These are phyloP conservation scores for Collybia nuda DNA, from an alignment of 768 basidiomycete genomes.

Conservation along the genomic window DNA sequence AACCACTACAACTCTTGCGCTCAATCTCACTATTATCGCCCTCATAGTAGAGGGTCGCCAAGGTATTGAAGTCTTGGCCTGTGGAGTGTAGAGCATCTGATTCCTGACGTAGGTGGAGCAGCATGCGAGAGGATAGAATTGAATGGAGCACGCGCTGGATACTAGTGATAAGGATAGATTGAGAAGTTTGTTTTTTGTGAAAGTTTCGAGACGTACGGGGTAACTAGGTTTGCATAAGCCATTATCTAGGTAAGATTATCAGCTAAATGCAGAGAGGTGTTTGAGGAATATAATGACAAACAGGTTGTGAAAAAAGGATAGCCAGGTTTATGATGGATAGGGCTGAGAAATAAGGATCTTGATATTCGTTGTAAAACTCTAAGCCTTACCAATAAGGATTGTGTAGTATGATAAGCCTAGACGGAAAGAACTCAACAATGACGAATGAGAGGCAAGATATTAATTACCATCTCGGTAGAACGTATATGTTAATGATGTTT, in stretches of 20 bases:
- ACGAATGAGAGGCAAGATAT: not conserved
- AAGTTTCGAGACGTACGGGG: too few relatives aligned
- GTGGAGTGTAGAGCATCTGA: not conserved
- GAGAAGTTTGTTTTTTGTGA: too few relatives aligned
- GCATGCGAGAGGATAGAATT: not conserved
- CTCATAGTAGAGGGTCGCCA: not conserved
- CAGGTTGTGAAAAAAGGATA: not conserved
- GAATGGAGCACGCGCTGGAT: slow-evolving; percentile 21
- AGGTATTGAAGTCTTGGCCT: not conserved
- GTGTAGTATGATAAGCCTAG: not conserved
- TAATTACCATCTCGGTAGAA: slow-evolving; percentile 1
- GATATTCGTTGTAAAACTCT: not conserved
- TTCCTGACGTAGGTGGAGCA: slow-evolving; percentile 1
- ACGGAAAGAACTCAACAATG: not conserved
- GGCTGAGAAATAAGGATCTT: not conserved
- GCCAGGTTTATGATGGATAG: not conserved
- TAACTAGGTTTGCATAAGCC: too few relatives aligned
- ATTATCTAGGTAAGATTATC: too few relatives aligned
- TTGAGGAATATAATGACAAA: not conserved
- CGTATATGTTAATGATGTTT: not conserved
- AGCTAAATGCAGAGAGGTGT: too few relatives aligned
- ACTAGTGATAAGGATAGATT: too few relatives aligned
- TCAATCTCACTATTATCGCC: not conserved
- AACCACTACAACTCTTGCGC: not conserved
- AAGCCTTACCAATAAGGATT: not conserved